Conservation (phyloP, 2,329 filamentous ascomycete genomes). For the Sporothrix variecibatus region DNA sequence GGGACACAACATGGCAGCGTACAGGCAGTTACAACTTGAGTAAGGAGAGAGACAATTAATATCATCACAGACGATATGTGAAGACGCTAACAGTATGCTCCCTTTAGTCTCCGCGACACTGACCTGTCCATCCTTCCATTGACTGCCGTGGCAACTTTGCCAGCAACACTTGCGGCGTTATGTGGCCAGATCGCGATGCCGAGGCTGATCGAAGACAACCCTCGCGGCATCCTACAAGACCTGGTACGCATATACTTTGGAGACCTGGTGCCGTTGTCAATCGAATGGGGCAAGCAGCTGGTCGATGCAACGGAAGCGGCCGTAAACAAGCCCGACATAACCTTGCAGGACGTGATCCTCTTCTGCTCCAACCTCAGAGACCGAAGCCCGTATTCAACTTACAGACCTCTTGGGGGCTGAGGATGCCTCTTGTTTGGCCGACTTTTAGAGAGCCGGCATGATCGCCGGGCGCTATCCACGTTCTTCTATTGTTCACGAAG, state of each 20-base stretch:
- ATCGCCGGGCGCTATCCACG: not conserved
- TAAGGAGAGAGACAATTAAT: conserved; percentile 35
- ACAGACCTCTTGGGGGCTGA: not conserved
- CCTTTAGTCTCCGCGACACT: conserved; percentile 39
- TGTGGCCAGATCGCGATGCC: conserved; percentile 35
- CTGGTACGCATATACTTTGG: conserved; percentile 22
- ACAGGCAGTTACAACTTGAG: conserved; percentile 46
- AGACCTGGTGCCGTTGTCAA: not conserved
- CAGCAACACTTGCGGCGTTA: conserved; percentile 44
- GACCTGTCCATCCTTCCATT: conserved; percentile 49
- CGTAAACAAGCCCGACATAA: not conserved
- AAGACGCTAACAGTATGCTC: not conserved
- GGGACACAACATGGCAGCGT: conserved; percentile 37
- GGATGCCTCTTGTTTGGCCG: not conserved
- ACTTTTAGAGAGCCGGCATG: not conserved
- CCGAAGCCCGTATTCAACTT: not conserved
- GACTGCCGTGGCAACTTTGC: conserved; percentile 40
- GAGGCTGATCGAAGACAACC: not conserved
- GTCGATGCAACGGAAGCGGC: not conserved
- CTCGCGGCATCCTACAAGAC: not conserved
- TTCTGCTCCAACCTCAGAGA: conserved; percentile 13
- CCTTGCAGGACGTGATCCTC: not conserved
- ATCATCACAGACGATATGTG: no score
- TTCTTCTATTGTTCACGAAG: not conserved
- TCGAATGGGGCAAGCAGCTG: not conserved